Evolutionary conservation across 176 grass and related monocot genomes (phyloP).

Genomic region (Rhynchospora breviuscula): DNA sequence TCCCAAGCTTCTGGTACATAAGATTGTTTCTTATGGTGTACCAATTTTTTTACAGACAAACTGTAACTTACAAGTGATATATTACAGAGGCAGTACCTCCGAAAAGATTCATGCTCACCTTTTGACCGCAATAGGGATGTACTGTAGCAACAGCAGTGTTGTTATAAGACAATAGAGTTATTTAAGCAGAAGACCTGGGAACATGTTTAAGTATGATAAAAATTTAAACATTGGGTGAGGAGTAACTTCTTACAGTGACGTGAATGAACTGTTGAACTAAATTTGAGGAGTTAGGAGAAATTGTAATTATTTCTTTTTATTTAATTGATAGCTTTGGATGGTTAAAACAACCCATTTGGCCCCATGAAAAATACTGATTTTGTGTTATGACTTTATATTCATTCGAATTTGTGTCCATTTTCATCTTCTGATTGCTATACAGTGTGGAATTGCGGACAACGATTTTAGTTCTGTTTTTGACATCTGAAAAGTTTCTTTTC

Average conservation of each 20-base stretch:
- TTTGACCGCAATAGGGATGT: neutral
- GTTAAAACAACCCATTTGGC: neutral
- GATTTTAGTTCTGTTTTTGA: neutral
- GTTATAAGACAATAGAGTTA: neutral
- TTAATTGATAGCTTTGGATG: neutral
- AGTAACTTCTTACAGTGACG: neutral
- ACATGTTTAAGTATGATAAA: neutral
- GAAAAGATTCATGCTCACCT: neutral
- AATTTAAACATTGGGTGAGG: neutral
- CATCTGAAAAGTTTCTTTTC: neutral
- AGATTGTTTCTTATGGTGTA: neutral
- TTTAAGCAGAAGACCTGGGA: neutral
- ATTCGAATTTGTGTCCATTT: neutral
- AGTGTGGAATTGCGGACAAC: neutral
- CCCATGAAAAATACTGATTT: neutral
- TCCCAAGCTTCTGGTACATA: neutral
- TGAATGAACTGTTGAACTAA: neutral
- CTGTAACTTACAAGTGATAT: neutral
- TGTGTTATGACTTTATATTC: neutral
- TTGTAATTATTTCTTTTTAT: neutral
- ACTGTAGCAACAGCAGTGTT: neutral
- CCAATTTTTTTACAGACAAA: neutral
- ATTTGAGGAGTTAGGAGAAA: neutral
- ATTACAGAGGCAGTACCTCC: conserved; percentile 1
- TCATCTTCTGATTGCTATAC: neutral